These are phyloP conservation scores for Graphiopsis chlorocephala DNA, from an alignment of 2,329 filamentous ascomycete species.

Conservation along the genomic window DNA sequence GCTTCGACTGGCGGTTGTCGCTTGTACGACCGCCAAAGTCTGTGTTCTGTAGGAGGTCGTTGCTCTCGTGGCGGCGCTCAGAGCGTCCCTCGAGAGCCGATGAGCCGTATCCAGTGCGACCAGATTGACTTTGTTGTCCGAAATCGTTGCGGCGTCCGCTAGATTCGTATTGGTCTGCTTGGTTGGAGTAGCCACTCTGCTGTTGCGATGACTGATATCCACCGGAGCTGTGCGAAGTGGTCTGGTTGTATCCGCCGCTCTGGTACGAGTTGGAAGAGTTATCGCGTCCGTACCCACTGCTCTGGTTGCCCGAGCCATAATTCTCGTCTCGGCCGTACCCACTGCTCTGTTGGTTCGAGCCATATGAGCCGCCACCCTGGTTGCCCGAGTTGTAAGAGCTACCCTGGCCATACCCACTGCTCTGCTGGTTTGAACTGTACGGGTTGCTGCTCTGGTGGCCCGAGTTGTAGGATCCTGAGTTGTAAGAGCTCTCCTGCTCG, in stretches of 20 bases:
- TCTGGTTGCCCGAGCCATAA: conserved; percentile 58
- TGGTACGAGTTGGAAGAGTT: conserved; percentile 48
- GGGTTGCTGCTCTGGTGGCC: conserved; percentile 51
- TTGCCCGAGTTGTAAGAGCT: background rate
- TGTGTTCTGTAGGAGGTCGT: conserved; percentile 19
- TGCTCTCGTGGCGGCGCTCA: conserved; percentile 50
- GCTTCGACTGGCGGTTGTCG: background rate
- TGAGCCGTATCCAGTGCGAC: conserved; percentile 52
- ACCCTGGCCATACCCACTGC: conserved; percentile 52
- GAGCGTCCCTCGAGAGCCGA: conserved; percentile 53
- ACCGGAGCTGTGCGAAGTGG: background rate
- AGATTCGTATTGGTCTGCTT: conserved; percentile 48
- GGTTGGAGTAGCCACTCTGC: conserved; percentile 19
- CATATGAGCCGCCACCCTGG: conserved; percentile 57
- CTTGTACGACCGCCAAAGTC: background rate
- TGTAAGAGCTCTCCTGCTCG: conserved; percentile 29
- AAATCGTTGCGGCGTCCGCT: conserved; percentile 60
- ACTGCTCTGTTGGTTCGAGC: conserved; percentile 50
- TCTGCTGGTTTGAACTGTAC: conserved; percentile 53
- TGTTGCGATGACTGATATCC: conserved; percentile 34
- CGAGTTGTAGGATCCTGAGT: conserved; percentile 49
- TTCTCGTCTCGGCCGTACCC: conserved; percentile 59
- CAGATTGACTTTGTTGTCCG: conserved; percentile 50
- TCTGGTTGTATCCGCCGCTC: conserved; percentile 40
- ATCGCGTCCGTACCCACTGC: conserved; percentile 35